Conservation (phyloP, 768 basidiomycete species). For the Psilocybe azurescens region DNA sequence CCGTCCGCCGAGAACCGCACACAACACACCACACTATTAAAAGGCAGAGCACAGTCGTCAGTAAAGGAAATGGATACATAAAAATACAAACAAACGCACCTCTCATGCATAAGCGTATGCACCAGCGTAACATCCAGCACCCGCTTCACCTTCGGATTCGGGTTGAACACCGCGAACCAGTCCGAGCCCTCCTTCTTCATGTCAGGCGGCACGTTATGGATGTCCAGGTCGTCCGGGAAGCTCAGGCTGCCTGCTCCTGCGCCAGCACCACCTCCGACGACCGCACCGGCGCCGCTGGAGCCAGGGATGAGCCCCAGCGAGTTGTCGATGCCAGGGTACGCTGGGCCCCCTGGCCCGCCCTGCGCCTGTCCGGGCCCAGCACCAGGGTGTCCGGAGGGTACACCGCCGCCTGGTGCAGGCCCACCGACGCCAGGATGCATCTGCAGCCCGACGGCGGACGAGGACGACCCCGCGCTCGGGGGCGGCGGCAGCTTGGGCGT, state of each 20-base stretch:
- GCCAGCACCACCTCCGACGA: background rate
- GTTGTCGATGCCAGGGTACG: slow-evolving; percentile 20
- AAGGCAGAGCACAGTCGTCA: background rate
- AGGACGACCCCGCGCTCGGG: slow-evolving; percentile 29
- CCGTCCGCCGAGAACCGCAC: slow-evolving; percentile 95
- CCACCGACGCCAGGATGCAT: background rate
- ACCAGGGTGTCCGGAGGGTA: background rate
- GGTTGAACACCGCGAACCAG: slow-evolving; percentile 91
- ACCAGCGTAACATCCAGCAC: slow-evolving; percentile 80
- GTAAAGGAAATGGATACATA: slow-evolving; percentile 17
- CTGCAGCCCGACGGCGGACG: slow-evolving; percentile 21
- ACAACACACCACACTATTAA: slow-evolving; percentile 70
- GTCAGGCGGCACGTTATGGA: slow-evolving; percentile 50
- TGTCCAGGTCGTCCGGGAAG: slow-evolving; percentile 53
- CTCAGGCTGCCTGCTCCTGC: slow-evolving; percentile 15
- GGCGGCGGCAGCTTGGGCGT: slow-evolving; percentile 45
- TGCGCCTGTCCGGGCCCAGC: background rate
- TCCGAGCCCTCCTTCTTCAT: slow-evolving; percentile 78
- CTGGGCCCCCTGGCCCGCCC: no score
- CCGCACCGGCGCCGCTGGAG: background rate
- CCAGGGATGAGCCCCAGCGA: slow-evolving; percentile 24
- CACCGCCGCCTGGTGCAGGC: background rate
- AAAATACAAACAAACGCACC: slow-evolving; percentile 47
- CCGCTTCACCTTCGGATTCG: slow-evolving; percentile 80
- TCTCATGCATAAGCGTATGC: slow-evolving; percentile 91